These are phyloP conservation scores for Hymenoscyphus repandus DNA, from an alignment of 2,329 filamentous ascomycete genomes.

Conservation along the genomic window DNA sequence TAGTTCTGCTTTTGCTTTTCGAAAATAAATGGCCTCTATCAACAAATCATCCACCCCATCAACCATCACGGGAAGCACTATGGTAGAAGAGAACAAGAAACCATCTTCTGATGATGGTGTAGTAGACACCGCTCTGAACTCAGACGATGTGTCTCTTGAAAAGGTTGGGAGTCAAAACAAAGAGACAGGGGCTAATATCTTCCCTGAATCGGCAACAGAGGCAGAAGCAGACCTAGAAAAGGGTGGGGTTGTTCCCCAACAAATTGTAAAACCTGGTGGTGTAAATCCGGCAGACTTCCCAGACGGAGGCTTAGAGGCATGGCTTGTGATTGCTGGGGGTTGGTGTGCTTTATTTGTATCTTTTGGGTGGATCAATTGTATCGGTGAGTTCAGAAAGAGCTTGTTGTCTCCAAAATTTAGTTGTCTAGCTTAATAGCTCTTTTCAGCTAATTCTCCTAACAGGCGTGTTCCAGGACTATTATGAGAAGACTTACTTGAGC, in stretches of 20 bases:
- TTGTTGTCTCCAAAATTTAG: no score
- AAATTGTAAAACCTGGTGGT: conserved; percentile 17
- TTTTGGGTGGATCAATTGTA: conserved; percentile 47
- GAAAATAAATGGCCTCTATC: conserved; percentile 3
- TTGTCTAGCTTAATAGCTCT: neutral
- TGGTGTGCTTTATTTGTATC: conserved; percentile 43
- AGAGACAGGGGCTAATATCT: conserved; percentile 42
- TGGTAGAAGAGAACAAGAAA: conserved; percentile 2
- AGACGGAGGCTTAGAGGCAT: conserved; percentile 51
- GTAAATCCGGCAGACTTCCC: conserved; percentile 48
- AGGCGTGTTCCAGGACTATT: conserved; percentile 55
- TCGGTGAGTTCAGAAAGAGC: conserved; percentile 30
- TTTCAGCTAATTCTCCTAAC: conserved; percentile 15
- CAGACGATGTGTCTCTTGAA: conserved; percentile 7
- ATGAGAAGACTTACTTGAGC: conserved; percentile 43
- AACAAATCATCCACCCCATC: conserved; percentile 5
- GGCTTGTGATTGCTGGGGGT: conserved; percentile 48
- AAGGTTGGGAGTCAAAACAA: conserved; percentile 28
- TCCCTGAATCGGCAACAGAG: conserved; percentile 89
- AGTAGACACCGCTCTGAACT: conserved; percentile 1
- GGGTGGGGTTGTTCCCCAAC: conserved; percentile 18
- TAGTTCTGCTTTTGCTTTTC: neutral
- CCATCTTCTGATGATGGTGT: conserved; percentile 2
- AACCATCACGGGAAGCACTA: conserved; percentile 3
- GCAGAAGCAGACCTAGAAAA: conserved; percentile 81